These are phyloP conservation scores for Mucor lusitanicus DNA, from an alignment of 371 early-diverging fungal species.

Conservation along the genomic window DNA sequence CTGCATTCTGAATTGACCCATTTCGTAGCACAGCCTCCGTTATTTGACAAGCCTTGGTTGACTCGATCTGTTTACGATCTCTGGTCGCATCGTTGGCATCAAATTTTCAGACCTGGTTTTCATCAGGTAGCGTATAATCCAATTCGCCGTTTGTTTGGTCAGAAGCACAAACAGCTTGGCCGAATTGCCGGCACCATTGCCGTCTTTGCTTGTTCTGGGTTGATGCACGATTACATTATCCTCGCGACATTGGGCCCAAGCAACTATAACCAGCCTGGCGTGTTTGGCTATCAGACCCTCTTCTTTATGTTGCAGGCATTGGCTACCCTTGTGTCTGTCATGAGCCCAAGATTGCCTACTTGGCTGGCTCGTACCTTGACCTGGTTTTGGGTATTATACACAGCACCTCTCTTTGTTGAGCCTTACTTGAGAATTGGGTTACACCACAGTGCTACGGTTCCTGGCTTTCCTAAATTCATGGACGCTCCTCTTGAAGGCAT, in stretches of 20 bases:
- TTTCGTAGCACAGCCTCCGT: conserved; percentile 25
- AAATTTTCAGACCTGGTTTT: conserved; percentile 36
- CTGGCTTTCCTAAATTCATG: conserved; percentile 35
- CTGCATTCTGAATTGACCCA: conserved; percentile 6
- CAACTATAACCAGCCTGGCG: conserved; percentile 11
- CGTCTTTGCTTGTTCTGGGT: conserved; percentile 33
- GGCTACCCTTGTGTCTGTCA: conserved; percentile 12
- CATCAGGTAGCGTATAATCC: conserved; percentile 29
- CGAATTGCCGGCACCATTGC: conserved; percentile 24
- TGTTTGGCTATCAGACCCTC: conserved; percentile 26
- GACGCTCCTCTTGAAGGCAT: conserved; percentile 21
- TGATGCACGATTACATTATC: conserved; percentile 44
- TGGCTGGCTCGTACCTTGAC: conserved; percentile 28
- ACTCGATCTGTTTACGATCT: conserved; percentile 30
- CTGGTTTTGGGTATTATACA: conserved; percentile 24
- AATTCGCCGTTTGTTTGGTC: conserved; percentile 17
- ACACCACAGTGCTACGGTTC: conserved; percentile 27
- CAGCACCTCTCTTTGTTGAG: conserved; percentile 37
- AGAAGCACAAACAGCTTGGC: conserved; percentile 4
- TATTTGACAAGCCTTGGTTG: conserved; percentile 35
- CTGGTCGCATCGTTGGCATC: conserved; percentile 43
- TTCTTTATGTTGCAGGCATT: conserved; percentile 38
- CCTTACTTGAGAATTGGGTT: conserved; percentile 36
- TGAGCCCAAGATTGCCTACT: conserved; percentile 12
- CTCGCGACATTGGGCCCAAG: conserved; percentile 26